Evolutionary conservation across 2,329 filamentous ascomycete genomes (phyloP).

Genomic region (Coniochaeta pulveracea): DNA sequence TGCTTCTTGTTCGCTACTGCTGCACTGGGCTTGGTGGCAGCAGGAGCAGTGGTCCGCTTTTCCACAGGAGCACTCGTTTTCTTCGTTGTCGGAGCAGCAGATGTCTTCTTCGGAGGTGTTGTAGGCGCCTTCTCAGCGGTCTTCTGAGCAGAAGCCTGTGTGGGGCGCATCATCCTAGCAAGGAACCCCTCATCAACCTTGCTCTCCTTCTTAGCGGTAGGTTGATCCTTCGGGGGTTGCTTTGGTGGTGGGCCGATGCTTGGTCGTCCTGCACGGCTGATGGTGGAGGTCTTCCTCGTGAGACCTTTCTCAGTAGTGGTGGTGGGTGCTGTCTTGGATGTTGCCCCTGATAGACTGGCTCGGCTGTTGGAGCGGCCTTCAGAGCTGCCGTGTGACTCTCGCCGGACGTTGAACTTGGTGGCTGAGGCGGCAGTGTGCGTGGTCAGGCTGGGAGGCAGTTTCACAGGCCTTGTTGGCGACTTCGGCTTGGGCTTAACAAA

Average conservation of each 20-base stretch:
- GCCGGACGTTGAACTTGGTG: conserved; percentile 38
- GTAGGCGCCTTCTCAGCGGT: conserved; percentile 47
- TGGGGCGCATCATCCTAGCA: conserved; percentile 74
- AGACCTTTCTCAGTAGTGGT: conserved; percentile 19
- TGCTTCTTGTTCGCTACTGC: background rate
- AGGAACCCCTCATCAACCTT: conserved; percentile 61
- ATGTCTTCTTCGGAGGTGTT: conserved; percentile 34
- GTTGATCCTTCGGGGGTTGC: conserved; percentile 36
- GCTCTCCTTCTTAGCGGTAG: conserved; percentile 35
- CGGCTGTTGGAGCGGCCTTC: conserved; percentile 33
- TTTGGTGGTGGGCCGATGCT: conserved; percentile 49
- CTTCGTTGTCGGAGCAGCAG: conserved; percentile 10
- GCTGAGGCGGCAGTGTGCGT: conserved; percentile 60
- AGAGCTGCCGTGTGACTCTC: conserved; percentile 25
- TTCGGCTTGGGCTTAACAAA: conserved; percentile 50
- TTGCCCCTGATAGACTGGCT: conserved; percentile 24
- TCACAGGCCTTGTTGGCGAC: conserved; percentile 58
- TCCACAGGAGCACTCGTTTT: conserved; percentile 7
- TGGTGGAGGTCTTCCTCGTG: conserved; percentile 33
- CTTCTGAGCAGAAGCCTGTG: conserved; percentile 57
- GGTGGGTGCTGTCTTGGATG: conserved; percentile 11
- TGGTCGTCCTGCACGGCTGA: conserved; percentile 32
- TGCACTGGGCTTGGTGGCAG: conserved; percentile 9
- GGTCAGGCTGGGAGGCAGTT: conserved; percentile 54
- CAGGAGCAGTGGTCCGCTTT: no score